Base-by-base conservation (phyloP, 208 protist genomes). In the Blastocrithidia nonstop region DNA sequence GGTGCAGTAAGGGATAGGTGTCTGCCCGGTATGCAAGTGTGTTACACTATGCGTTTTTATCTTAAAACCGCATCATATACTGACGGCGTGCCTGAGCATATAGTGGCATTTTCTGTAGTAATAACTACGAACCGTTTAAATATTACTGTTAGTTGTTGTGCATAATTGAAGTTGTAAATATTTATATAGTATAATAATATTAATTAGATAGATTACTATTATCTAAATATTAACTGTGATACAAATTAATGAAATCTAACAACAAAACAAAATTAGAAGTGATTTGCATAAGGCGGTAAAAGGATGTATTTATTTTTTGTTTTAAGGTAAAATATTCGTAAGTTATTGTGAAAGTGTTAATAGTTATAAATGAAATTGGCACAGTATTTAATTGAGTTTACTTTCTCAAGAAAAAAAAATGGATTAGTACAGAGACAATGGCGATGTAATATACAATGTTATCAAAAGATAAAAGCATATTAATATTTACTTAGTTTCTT, bases 71-170 rank as follows among this genome's bases (percentile, higher is more conserved):
- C 16, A 52, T 26, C 20, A 54, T 29, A 4, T 50, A 50, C 29
- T 58, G 61, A 25, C 33, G 55, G 13, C 53, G 62, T 11, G 61
- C 61, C 38, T 61, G 64, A 1, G 74, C 61, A 24, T 72, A 65
- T n/a, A 84, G 38, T 2, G 74, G 57, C 8, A 79, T 43, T 42
- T 84, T 84, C 11, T 40, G 54, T 32, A 84, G 42, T 26, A 84
- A 57, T 25, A 84, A 37, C 13, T 68, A 51, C 0, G 69, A 75
- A 4, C 74, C 74, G 36, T 5, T 8, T 15, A 4, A 11, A 11
- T 6, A 15, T 9, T 20, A n/a, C 29, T 35, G 29, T 35, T 35
- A n/a, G 29, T 35, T 35, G 29, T 35, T n/a, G n/a, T 35, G 29
- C 29, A n/a, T n/a, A n/a, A n/a, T n/a, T n/a, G n/a, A n/a, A n/a